Percentiles rank a stretch among this genome's conserved stretches.
Evolutionary conservation across 2,329 filamentous ascomycete genomes (phyloP).

Genomic region (Akanthomyces dipterigenus): DNA sequence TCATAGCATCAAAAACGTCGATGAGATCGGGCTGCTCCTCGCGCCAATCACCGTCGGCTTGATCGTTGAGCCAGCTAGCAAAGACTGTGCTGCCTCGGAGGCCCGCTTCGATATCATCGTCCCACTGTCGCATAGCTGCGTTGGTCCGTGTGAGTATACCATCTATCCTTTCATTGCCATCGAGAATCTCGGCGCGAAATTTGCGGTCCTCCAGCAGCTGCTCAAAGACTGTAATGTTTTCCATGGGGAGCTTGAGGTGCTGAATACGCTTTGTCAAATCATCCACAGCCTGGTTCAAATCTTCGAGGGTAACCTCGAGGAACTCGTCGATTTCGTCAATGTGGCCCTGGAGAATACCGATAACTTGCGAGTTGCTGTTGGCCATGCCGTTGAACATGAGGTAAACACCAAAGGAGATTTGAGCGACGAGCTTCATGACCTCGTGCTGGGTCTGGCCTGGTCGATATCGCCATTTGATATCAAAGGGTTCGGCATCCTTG

Average conservation of each 20-base stretch:
- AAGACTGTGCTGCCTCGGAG: conserved; percentile 70
- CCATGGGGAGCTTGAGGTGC: conserved; percentile 73
- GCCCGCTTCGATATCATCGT: conserved; percentile 74
- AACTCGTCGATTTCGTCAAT: conserved; percentile 94
- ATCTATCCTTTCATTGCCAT: conserved; percentile 86
- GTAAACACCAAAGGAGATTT: conserved; percentile 91
- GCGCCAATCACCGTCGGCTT: conserved; percentile 56
- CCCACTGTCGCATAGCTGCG: conserved; percentile 65
- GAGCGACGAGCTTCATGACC: conserved; percentile 80
- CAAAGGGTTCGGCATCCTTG: conserved; percentile 64
- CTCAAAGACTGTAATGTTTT: conserved; percentile 77
- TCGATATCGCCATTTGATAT: conserved; percentile 68
- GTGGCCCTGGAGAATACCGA: conserved; percentile 82
- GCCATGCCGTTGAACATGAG: conserved; percentile 77
- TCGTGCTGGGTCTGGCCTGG: conserved; percentile 76
- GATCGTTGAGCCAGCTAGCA: conserved; percentile 62
- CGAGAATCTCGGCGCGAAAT: conserved; percentile 76
- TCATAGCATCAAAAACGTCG: conserved; percentile 83
- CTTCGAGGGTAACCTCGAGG: conserved; percentile 76
- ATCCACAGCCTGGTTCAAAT: conserved; percentile 68
- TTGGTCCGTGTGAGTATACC: conserved; percentile 79
- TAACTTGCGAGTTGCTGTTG: conserved; percentile 81
- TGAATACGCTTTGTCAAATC: conserved; percentile 78
- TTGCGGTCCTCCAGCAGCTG: conserved; percentile 77
- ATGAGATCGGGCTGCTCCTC: conserved; percentile 55